Evolutionary conservation across 768 basidiomycete species (phyloP).

Genomic region (Tephrocybe rancida): DNA sequence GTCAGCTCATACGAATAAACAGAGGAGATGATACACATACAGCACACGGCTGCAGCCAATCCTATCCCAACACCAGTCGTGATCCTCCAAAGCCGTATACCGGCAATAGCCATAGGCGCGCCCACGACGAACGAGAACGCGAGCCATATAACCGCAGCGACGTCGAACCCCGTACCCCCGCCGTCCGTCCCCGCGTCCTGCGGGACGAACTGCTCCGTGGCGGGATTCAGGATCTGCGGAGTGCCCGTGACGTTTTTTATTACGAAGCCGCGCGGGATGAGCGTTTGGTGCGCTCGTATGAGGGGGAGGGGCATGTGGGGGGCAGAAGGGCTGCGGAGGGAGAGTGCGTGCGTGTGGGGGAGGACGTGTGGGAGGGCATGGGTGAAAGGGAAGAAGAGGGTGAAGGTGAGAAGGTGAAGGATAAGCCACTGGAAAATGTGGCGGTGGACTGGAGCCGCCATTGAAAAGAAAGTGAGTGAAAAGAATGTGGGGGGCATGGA

Average conservation of each 20-base stretch:
- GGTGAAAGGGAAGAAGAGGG: slow-evolving; percentile 4
- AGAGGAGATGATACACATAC: slow-evolving; percentile 34
- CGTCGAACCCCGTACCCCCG: slow-evolving; percentile 46
- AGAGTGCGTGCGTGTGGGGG: slow-evolving; percentile 1
- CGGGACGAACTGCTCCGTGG: slow-evolving; percentile 41
- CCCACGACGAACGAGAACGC: slow-evolving; percentile 54
- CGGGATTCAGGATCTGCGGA: slow-evolving; percentile 44
- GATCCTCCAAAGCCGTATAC: slow-evolving; percentile 57
- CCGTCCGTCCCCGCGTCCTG: slow-evolving; percentile 66
- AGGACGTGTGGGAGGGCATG: slow-evolving; percentile 2
- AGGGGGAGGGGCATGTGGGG: neutral
- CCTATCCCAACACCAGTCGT: slow-evolving; percentile 60
- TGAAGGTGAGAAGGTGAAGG: slow-evolving; percentile 9
- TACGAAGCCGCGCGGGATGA: slow-evolving; percentile 17
- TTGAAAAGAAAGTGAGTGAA: slow-evolving; percentile 13
- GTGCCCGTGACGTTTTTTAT: slow-evolving; percentile 39
- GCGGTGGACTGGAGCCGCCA: slow-evolving; percentile 15
- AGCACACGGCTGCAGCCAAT: slow-evolving; percentile 45
- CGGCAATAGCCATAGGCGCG: slow-evolving; percentile 53
- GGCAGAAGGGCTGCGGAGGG: slow-evolving; percentile 7
- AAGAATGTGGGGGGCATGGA: slow-evolving; percentile 12
- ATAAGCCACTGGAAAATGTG: slow-evolving; percentile 12
- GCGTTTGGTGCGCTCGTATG: neutral
- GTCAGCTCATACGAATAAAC: neutral
- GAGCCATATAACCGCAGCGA: slow-evolving; percentile 61